Conservation (phyloP, 1,284 basidiomycete species). For the Sanguinoderma infundibulare region DNA sequence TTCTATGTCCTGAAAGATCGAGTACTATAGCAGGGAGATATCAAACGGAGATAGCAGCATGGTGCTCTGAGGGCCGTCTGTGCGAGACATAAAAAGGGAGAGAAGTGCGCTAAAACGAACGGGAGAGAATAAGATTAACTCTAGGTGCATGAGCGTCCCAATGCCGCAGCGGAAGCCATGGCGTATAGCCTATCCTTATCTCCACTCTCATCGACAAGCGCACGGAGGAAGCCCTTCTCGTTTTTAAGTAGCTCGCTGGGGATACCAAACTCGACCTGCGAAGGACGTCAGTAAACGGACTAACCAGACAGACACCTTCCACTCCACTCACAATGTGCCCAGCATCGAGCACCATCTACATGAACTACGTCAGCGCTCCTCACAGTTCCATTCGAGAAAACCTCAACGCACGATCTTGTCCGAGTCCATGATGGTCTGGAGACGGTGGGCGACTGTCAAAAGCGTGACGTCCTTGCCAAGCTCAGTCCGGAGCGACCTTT, state of each 20-base stretch:
- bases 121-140: too few species aligned
- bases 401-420: conserved; percentile 41
- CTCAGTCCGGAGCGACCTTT: conserved; percentile 57
- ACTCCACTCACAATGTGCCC: conserved; percentile 37
- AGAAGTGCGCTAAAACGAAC: too few species aligned
- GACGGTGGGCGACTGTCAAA: conserved; percentile 69
- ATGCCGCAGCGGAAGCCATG: conserved; percentile 38
- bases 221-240: conserved; percentile 53
- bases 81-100: too few species aligned
- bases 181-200: conserved; percentile 53
- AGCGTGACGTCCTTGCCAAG: conserved; percentile 60
- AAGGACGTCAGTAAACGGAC: background rate
- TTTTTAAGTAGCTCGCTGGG: conserved; percentile 65
- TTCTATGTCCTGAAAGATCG: too few species aligned
- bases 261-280: conserved; percentile 59
- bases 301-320: background rate
- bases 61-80: too few species aligned
- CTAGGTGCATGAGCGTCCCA: background rate
- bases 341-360: conserved; percentile 44
- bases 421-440: conserved; percentile 74
- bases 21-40: too few species aligned
- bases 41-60: too few species aligned
- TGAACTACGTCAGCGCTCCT: background rate
- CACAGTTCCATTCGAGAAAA: conserved; percentile 7
- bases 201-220: conserved; percentile 61